These are phyloP conservation scores for Hydrangea macrophylla DNA, from an alignment of 148 eudicot species.

Conservation along the genomic window DNA sequence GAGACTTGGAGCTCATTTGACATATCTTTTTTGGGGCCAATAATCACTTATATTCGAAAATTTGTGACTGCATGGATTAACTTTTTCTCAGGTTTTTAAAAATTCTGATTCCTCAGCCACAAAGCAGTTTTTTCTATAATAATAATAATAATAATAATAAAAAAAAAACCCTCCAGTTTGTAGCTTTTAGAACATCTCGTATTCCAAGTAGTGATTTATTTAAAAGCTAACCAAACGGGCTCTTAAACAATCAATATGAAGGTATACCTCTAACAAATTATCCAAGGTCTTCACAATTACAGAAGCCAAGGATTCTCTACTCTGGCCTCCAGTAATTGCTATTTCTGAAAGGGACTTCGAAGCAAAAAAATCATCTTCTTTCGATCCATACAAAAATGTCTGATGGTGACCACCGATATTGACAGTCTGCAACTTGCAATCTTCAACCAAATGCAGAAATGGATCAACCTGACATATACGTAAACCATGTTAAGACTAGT, in stretches of 20 bases:
- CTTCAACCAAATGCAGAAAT: constrained; percentile 54
- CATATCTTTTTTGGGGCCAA: too few species aligned
- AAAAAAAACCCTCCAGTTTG: too few species aligned
- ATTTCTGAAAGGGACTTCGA: constrained; percentile 45
- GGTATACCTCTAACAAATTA: constrained; percentile 36
- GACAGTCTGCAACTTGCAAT: constrained; percentile 57
- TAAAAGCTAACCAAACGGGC: background rate
- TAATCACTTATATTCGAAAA: too few species aligned
- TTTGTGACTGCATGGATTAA: too few species aligned
- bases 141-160: too few species aligned
- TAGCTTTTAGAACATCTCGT: too few species aligned
- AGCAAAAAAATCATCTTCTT: constrained; percentile 56
- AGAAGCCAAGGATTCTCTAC: constrained; percentile 51
- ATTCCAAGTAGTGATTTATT: background rate
- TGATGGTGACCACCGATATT: constrained; percentile 25
- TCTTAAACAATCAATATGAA: background rate
- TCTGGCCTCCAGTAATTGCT: constrained; percentile 40
- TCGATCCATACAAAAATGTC: constrained; percentile 42
- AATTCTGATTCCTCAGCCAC: too few species aligned
- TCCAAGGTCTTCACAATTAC: constrained; percentile 43
- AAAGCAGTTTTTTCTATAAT: too few species aligned
- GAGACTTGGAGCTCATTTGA: too few species aligned
- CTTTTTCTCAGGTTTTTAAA: too few species aligned
- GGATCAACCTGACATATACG: constrained; percentile 51
- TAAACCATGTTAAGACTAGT: constrained; percentile 4